Conservation (phyloP, 1,284 basidiomycete species). For the Sanghuangporus sanghuang region DNA sequence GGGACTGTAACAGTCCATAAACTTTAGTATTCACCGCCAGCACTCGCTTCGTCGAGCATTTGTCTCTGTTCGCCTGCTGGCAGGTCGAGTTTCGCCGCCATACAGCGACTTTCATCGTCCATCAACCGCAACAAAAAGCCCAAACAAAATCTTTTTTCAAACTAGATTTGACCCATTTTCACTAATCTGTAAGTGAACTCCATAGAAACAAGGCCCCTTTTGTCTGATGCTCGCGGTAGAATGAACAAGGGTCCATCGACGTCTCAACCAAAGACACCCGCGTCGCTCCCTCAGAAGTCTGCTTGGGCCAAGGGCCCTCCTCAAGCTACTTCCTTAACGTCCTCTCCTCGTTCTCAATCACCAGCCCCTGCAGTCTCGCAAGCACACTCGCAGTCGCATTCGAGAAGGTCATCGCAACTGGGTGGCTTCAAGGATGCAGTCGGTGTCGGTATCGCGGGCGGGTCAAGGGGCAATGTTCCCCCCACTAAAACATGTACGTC, state of each 20-base stretch:
- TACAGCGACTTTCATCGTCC: slow-evolving; percentile 29
- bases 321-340: slow-evolving; percentile 45
- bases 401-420: slow-evolving; percentile 65
- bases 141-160: slow-evolving; percentile 3
- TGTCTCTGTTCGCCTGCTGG: slow-evolving; percentile 69
- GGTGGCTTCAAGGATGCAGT: slow-evolving; percentile 74
- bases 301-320: slow-evolving; percentile 83
- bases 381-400: slow-evolving; percentile 52
- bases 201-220: neutral
- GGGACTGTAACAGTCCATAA: slow-evolving; percentile 11
- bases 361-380: slow-evolving; percentile 48
- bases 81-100: slow-evolving; percentile 82
- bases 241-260: slow-evolving; percentile 82
- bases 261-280: slow-evolving; percentile 56
- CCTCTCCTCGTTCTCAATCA: slow-evolving; percentile 70
- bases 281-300: slow-evolving; percentile 67
- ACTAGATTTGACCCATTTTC: slow-evolving; percentile 19
- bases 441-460: slow-evolving; percentile 51
- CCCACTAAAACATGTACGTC: slow-evolving; percentile 15
- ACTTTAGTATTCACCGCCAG: slow-evolving; percentile 4
- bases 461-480: slow-evolving; percentile 59
- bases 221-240: slow-evolving; percentile 36
- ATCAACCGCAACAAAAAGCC: slow-evolving; percentile 7
- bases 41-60: slow-evolving; percentile 15
- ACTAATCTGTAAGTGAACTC: slow-evolving; percentile 45